Percentiles rank a stretch among this genome's conserved stretches.
Evolutionary conservation across 352 stramenopile genomes (phyloP).

Genomic region (Globisporangium cederbergense): DNA sequence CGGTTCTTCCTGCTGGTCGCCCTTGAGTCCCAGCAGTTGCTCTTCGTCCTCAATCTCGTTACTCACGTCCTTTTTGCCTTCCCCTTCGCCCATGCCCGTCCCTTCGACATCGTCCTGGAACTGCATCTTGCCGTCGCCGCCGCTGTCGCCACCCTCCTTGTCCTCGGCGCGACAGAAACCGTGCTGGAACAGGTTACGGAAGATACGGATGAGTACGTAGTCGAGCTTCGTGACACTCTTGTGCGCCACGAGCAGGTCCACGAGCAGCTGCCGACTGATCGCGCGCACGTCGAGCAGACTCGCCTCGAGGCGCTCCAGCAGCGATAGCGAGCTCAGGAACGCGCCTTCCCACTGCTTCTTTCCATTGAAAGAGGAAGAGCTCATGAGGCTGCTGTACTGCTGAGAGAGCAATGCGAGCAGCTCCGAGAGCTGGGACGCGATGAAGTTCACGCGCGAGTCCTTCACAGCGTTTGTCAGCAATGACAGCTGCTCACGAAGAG

Average conservation of each 20-base stretch:
- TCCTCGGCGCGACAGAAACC: conserved; percentile 92
- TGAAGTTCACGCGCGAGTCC: conserved; percentile 65
- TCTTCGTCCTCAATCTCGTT: conserved; percentile 99
- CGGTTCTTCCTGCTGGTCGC: conserved; percentile 84
- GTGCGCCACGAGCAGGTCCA: conserved; percentile 81
- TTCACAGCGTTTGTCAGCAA: conserved; percentile 55
- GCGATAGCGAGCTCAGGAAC: conserved; percentile 41
- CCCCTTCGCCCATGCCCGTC: conserved; percentile 99
- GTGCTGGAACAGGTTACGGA: conserved; percentile 95
- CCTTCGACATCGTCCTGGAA: conserved; percentile 98
- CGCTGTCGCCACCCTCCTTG: conserved; percentile 88
- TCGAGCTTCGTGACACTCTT: conserved; percentile 93
- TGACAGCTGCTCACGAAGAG: conserved; percentile 49
- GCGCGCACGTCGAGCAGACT: conserved; percentile 60
- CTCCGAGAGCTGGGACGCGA: conserved; percentile 51
- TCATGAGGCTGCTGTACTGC: conserved; percentile 44
- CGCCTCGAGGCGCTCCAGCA: conserved; percentile 62
- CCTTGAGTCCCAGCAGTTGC: conserved; percentile 98
- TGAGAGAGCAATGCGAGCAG: conserved; percentile 41
- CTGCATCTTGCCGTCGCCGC: conserved; percentile 88
- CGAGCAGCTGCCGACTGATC: conserved; percentile 77
- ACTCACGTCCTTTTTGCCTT: conserved; percentile 98
- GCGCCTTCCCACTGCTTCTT: conserved; percentile 24
- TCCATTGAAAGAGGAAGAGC: conserved; percentile 12
- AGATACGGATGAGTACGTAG: conserved; percentile 95